Evolutionary conservation across 2,329 filamentous ascomycete species (phyloP).

Genomic region (Pestalotiopsis sp.): DNA sequence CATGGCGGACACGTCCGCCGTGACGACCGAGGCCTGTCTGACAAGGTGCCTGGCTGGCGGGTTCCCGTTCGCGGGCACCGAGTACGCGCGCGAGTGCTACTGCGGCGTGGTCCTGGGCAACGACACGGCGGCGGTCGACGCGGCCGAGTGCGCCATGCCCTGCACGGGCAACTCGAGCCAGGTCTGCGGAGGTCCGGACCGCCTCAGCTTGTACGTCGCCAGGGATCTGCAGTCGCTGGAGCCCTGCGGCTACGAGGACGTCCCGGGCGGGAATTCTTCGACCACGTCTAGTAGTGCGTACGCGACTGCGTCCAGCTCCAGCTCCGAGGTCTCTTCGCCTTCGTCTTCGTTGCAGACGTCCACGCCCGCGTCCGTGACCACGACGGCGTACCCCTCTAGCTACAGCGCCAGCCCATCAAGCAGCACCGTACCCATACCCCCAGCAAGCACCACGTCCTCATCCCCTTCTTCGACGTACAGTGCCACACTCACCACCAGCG

Average conservation of each 20-base stretch:
- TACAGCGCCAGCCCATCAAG: background rate
- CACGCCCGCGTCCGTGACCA: background rate
- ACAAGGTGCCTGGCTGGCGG: slow-evolving; percentile 42
- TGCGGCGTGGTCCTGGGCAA: slow-evolving; percentile 57
- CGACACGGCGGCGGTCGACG: slow-evolving; percentile 37
- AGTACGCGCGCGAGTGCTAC: slow-evolving; percentile 49
- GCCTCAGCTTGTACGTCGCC: slow-evolving; percentile 49
- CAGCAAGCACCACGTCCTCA: background rate
- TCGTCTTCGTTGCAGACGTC: background rate
- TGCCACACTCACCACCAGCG: background rate
- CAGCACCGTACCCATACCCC: background rate
- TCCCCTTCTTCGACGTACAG: background rate
- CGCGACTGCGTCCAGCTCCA: background rate
- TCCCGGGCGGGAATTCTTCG: slow-evolving; percentile 16
- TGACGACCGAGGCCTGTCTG: slow-evolving; percentile 47
- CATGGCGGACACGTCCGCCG: slow-evolving; percentile 29
- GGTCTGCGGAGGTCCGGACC: slow-evolving; percentile 44
- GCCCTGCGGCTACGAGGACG: slow-evolving; percentile 42
- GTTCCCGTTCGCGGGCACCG: slow-evolving; percentile 50
- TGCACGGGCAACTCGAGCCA: slow-evolving; percentile 50
- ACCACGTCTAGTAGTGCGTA: slow-evolving; percentile 21
- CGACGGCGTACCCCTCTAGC: background rate
- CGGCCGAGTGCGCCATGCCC: slow-evolving; percentile 47
- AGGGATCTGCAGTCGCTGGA: slow-evolving; percentile 50
- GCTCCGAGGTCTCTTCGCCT: background rate